A percentile compares a stretch with the other conserved stretches of the same genome.
phyloP scores from a whole-genome alignment of 2,329 filamentous ascomycete genomes.

The Cordyceps fumosorosea region DNA sequence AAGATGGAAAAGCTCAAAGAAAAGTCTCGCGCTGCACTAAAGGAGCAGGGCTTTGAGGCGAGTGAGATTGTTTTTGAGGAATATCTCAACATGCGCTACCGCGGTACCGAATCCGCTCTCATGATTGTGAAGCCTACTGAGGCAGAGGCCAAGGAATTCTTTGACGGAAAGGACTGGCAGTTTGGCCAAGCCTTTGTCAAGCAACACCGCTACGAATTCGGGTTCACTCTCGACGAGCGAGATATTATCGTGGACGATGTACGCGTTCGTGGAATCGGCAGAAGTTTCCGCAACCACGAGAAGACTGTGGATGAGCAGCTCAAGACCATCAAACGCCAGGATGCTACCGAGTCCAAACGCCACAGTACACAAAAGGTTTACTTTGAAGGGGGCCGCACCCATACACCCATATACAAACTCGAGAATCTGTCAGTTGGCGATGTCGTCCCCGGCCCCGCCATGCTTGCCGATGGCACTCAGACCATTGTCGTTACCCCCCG shows the following conservation, averaged over 20 bases:
- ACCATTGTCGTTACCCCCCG: conserved; percentile 85
- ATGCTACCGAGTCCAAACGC: conserved; percentile 50
- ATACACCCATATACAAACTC: conserved; percentile 79
- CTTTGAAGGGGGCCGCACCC: conserved; percentile 71
- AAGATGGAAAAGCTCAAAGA: conserved; percentile 76
- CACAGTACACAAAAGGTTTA: conserved; percentile 68
- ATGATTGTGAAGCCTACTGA: conserved; percentile 75
- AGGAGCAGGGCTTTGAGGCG: conserved; percentile 72
- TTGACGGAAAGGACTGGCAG: conserved; percentile 64
- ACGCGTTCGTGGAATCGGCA: conserved; percentile 79
- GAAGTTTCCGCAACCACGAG: conserved; percentile 72
- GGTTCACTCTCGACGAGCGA: conserved; percentile 75
- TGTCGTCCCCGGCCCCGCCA: conserved; percentile 70
- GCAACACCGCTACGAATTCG: conserved; percentile 89
- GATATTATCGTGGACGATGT: conserved; percentile 91
- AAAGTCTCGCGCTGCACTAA: conserved; percentile 62
- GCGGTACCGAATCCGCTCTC: conserved; percentile 82
- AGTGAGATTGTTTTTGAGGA: conserved; percentile 77
- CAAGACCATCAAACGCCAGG: conserved; percentile 56
- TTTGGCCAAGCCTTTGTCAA: conserved; percentile 79
- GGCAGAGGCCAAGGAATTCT: conserved; percentile 53
- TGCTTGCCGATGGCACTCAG: conserved; percentile 81
- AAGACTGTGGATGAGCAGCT: conserved; percentile 82
- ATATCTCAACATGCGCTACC: conserved; percentile 90
- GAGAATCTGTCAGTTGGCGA: conserved; percentile 67